These are phyloP conservation scores for Pythium diclinum DNA, from an alignment of 352 stramenopile species.

Conservation along the genomic window DNA sequence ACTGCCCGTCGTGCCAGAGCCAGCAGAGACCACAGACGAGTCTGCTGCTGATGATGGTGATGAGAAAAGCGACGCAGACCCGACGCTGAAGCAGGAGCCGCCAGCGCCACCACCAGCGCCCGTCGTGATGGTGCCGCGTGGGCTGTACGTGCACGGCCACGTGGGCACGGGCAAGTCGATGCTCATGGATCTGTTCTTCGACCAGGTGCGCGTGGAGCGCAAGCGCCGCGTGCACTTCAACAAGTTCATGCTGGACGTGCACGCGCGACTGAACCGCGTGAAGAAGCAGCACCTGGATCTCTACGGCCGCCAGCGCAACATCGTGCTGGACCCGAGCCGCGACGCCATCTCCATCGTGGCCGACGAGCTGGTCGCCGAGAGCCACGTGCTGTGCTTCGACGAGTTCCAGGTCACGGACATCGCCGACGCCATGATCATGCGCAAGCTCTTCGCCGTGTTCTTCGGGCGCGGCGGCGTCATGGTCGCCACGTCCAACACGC, in stretches of 20 bases:
- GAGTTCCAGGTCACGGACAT: conserved; percentile 98
- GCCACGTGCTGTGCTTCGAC: conserved; percentile 95
- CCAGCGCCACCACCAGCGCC: background rate
- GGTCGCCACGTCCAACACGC: conserved; percentile 95
- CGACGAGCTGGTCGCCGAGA: conserved; percentile 81
- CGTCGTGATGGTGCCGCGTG: conserved; percentile 60
- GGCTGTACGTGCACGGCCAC: conserved; percentile 93
- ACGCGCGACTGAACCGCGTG: conserved; percentile 87
- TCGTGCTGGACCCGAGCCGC: conserved; percentile 68
- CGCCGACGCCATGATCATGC: conserved; percentile 96
- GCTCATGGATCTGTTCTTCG: conserved; percentile 95
- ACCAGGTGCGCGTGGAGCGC: conserved; percentile 42
- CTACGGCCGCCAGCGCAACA: conserved; percentile 83
- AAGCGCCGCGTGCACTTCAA: conserved; percentile 97
- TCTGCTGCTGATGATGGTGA: too few relatives aligned
- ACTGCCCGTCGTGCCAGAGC: conserved; percentile 31
- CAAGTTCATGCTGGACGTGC: conserved; percentile 96
- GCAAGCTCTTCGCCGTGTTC: conserved; percentile 91
- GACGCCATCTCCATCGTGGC: conserved; percentile 83
- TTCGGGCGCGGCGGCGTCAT: conserved; percentile 90
- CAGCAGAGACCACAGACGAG: background rate
- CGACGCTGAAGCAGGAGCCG: background rate
- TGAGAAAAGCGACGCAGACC: too few relatives aligned
- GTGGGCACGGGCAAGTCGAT: conserved; percentile 97
- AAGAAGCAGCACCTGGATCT: conserved; percentile 84